A percentile compares a stretch with the other conserved stretches of the same genome.
These are phyloP conservation scores for Entomortierella lignicola DNA, from an alignment of 192 early-diverging fungal genomes.

Conservation along the genomic window DNA sequence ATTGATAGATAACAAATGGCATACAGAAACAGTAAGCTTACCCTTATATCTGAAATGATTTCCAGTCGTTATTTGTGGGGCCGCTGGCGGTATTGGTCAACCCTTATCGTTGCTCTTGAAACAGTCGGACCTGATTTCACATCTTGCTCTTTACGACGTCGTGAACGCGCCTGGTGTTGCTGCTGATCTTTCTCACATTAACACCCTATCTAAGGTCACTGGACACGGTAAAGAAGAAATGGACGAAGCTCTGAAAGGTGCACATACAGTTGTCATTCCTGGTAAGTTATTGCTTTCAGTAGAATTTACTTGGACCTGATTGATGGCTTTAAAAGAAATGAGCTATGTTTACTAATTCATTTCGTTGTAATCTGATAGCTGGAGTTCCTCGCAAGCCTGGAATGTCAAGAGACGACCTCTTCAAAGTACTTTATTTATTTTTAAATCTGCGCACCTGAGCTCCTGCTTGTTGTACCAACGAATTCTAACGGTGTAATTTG, in stretches of 20 bases:
- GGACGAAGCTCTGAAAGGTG: constrained; percentile 53
- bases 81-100: constrained; percentile 96
- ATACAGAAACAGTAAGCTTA: not conserved
- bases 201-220: constrained; percentile 70
- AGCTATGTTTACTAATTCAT: not conserved
- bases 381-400: constrained; percentile 72
- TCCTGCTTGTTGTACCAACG: not conserved
- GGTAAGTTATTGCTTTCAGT: constrained; percentile 78
- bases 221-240: constrained; percentile 60
- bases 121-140: constrained; percentile 83
- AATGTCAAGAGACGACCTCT: constrained; percentile 98
- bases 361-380: not conserved
- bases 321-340: no score
- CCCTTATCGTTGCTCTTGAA: constrained; percentile 94
- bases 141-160: constrained; percentile 93
- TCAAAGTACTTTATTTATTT: constrained; percentile 70
- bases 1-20: not conserved
- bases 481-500: no score
- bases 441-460: not conserved
- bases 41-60: not conserved
- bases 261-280: constrained; percentile 87
- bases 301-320: no score
- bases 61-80: constrained; percentile 61
- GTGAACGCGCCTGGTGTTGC: constrained; percentile 98
- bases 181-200: constrained; percentile 92